Conservation (phyloP, 768 basidiomycete species). For the Lyophyllum decastes region DNA sequence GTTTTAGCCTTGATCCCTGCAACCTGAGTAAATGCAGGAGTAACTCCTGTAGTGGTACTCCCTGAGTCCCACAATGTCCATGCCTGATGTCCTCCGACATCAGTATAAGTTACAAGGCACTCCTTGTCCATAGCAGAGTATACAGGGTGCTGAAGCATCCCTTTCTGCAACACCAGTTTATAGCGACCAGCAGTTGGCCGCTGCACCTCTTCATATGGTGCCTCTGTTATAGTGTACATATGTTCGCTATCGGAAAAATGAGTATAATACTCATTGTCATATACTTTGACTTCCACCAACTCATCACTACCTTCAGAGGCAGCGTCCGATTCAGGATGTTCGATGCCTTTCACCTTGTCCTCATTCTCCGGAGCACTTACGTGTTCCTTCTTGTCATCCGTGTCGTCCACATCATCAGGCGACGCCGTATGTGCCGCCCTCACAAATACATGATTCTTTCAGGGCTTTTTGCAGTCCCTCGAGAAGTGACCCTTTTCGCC, state of each 20-base stretch:
- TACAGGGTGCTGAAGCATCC: too few relatives aligned
- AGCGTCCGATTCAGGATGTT: neutral
- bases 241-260: neutral
- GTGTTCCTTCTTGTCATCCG: neutral
- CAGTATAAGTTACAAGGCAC: neutral
- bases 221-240: neutral
- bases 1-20: slow-evolving; percentile 8
- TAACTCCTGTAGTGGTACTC: slow-evolving; percentile 19
- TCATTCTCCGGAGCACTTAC: neutral
- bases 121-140: neutral
- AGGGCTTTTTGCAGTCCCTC: neutral
- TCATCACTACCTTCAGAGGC: neutral
- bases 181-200: neutral
- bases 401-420: neutral
- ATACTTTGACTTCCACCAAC: neutral
- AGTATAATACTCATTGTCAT: neutral
- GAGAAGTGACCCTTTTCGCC: neutral
- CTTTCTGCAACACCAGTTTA: too few relatives aligned
- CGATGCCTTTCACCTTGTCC: too few relatives aligned
- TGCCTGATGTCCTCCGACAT: neutral
- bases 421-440: too few relatives aligned
- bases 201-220: neutral
- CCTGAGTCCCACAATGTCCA: slow-evolving; percentile 22
- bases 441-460: neutral
- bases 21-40: slow-evolving; percentile 17